Conservation (phyloP, 495 filamentous ascomycete species). For the Aspergillus taichungensis region DNA sequence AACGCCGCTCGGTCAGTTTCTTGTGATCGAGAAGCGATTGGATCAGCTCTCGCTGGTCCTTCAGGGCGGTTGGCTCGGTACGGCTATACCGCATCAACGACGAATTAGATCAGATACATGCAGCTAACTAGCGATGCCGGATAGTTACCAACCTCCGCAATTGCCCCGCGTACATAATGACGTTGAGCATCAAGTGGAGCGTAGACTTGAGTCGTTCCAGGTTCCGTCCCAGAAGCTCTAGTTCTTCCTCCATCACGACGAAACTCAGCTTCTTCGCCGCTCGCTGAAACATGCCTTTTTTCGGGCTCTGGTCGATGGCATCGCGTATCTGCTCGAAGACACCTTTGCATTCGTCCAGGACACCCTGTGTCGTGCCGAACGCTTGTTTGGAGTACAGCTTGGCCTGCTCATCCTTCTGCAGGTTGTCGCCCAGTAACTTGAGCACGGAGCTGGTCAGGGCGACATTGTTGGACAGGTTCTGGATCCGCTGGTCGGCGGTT, state of each 20-base stretch:
- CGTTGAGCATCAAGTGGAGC: conserved; percentile 26
- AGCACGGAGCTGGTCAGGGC: conserved; percentile 25
- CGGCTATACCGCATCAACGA: background rate
- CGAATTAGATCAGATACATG: too few relatives aligned
- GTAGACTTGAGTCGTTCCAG: conserved; percentile 30
- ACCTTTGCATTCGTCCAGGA: conserved; percentile 16
- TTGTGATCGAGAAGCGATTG: too few relatives aligned
- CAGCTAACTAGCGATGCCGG: background rate
- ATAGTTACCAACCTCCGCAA: conserved; percentile 7
- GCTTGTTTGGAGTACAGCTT: conserved; percentile 20
- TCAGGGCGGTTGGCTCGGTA: background rate
- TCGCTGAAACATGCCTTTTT: background rate
- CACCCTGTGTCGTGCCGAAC: conserved; percentile 8
- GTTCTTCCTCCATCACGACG: conserved; percentile 14
- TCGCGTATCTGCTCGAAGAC: conserved; percentile 24
- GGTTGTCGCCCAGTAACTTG: conserved; percentile 16
- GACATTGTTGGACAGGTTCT: conserved; percentile 27
- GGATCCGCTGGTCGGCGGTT: conserved; percentile 19
- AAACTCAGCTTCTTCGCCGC: conserved; percentile 11
- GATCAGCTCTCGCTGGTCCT: too few relatives aligned
- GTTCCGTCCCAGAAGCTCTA: conserved; percentile 17
- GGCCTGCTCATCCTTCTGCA: conserved; percentile 16
- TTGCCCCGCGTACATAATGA: conserved; percentile 27
- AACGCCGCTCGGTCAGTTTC: too few relatives aligned
- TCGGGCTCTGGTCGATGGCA: conserved; percentile 9